Base-by-base conservation (phyloP, 1,284 basidiomycete species). In the Coriolopsis trogii region DNA sequence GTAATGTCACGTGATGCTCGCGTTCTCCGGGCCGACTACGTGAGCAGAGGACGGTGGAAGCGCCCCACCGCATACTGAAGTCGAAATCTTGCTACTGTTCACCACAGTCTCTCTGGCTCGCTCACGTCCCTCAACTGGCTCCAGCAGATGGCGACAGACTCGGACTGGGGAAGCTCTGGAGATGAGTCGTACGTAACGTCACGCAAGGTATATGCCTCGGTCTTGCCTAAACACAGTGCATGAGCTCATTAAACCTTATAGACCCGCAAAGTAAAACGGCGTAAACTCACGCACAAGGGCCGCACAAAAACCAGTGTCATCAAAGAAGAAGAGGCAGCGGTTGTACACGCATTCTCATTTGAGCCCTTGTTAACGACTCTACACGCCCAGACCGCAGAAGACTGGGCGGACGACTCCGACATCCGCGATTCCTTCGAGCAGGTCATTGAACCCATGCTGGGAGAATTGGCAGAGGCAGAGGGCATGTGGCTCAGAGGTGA, bases 341-440 rank as follows among this genome's bases (percentile, higher is more conserved):
- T n/a, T n/a, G n/a, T 20, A 12, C 26, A 10, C 1, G 1, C 36
- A 5, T 43, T 51, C 26, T 53, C 51, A 3, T 20, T 60, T 7
- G 41, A 46, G 1, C 50, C 58, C 16, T 41, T 61, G 1, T 26
- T 58, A 7, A 12, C 45, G 12, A 24, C 47, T 2, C 42, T 58
- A 16, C 54, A 31, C n/a, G 31, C 40, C 10, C 43, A 37, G n/a
- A 42, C 45, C 6, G 24, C 37, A 2, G 2, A 34, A n/a, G 46
- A 49, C 23, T 55, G 56, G 49, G 53, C 46, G 13, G 41, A 54
- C 6, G 52, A 58, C 13, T 51, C 46, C 4, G 53, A 58, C 10
- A 30, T 43, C 1, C 38, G 43, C 25, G 56, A 64, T 10, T 45
- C 51, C 13, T 71, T 70, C 24, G 69, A 71, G 5, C 20, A 36